Evolutionary conservation across 176 grass and related monocot genomes (phyloP).

Genomic region (Poa pratensis): DNA sequence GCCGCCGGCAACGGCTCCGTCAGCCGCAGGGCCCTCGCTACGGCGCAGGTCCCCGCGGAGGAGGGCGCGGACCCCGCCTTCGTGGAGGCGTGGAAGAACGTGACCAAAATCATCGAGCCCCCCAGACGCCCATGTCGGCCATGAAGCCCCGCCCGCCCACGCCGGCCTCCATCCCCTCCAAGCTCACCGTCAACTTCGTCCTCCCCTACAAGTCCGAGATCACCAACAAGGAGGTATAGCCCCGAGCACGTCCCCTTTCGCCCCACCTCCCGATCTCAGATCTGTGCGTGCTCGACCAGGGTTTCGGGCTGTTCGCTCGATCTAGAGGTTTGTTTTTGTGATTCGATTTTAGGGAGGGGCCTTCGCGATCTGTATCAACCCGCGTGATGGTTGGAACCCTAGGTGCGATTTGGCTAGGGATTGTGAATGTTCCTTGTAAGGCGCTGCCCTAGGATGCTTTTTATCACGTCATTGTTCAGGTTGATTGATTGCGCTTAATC

Average conservation of each 20-base stretch:
- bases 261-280: slow-evolving; percentile 27
- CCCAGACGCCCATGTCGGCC: slow-evolving; percentile 64
- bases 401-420: background rate
- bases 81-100: slow-evolving; percentile 78
- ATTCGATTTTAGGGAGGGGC: background rate
- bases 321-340: background rate
- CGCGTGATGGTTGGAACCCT: background rate
- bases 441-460: background rate
- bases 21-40: slow-evolving; percentile 47
- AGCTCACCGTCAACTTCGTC: slow-evolving; percentile 90
- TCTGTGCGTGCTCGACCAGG: slow-evolving; percentile 40
- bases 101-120: slow-evolving; percentile 63
- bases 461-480: background rate
- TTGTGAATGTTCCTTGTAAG: background rate
- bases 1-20: slow-evolving; percentile 24
- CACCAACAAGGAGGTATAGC: slow-evolving; percentile 79
- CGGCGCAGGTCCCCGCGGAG: slow-evolving; percentile 60
- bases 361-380: slow-evolving; percentile 20
- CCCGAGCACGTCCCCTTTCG: background rate
- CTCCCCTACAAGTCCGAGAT: slow-evolving; percentile 94
- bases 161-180: slow-evolving; percentile 70
- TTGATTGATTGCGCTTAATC: background rate
- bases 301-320: slow-evolving; percentile 23
- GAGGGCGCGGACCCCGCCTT: slow-evolving; percentile 58
- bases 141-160: slow-evolving; percentile 83